Conservation (phyloP, 257 asterid species). For the Petunia axillaris region DNA sequence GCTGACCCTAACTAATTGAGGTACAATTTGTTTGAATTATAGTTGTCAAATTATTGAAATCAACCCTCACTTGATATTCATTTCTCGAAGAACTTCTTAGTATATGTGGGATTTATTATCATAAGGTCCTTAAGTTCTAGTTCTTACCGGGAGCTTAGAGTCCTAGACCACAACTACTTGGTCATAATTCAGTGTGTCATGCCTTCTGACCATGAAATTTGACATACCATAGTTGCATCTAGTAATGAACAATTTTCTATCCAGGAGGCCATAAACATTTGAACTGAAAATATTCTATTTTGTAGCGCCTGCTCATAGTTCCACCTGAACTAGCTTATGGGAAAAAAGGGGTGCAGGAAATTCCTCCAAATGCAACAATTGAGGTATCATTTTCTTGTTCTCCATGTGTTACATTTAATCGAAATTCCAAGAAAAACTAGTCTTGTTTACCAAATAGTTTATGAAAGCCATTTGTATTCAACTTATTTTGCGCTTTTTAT, state of each 20-base stretch:
- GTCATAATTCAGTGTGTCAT: background rate
- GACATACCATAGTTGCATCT: background rate
- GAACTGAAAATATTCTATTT: conserved; percentile 27
- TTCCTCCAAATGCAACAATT: conserved; percentile 96
- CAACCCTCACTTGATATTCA: background rate
- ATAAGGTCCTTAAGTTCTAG: background rate
- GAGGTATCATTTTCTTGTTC: conserved; percentile 53
- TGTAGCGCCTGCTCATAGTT: conserved; percentile 85
- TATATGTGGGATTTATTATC: background rate
- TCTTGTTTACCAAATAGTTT: background rate
- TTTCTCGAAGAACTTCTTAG: background rate
- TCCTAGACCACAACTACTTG: background rate
- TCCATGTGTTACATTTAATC: background rate
- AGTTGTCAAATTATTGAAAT: background rate
- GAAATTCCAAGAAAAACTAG: background rate
- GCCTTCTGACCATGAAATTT: background rate
- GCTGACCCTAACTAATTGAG: background rate
- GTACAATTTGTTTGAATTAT: background rate
- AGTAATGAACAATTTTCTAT: background rate
- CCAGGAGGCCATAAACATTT: background rate
- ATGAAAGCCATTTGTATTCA: background rate
- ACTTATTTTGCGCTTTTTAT: background rate
- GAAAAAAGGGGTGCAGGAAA: conserved; percentile 91
- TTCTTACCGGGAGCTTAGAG: conserved; percentile 3
- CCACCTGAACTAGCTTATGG: conserved; percentile 98